Evolutionary conservation across 2,329 filamentous ascomycete genomes (phyloP).

Genomic region (Pseudopyrenochaeta lycopersici): DNA sequence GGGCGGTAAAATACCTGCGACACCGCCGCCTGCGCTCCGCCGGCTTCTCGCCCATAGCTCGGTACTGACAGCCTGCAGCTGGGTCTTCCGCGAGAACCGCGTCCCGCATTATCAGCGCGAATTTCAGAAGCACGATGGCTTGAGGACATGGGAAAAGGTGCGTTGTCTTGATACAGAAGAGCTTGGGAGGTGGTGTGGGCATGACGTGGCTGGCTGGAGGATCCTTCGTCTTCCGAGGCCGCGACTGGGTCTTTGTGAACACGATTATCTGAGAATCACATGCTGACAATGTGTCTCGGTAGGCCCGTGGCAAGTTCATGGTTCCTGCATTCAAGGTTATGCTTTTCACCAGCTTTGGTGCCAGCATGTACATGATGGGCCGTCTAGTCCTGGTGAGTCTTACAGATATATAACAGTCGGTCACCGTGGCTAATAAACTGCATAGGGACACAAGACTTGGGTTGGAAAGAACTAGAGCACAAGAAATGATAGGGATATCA

Average conservation of each 20-base stretch:
- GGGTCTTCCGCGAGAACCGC: slow-evolving; percentile 76
- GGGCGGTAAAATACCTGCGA: slow-evolving; percentile 16
- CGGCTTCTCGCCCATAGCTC: slow-evolving; percentile 20
- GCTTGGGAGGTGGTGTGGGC: slow-evolving; percentile 6
- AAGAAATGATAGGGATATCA: slow-evolving; percentile 8
- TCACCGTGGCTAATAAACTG: slow-evolving; percentile 5
- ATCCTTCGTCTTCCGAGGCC: background rate
- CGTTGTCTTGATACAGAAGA: slow-evolving; percentile 47
- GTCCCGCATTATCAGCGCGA: slow-evolving; percentile 78
- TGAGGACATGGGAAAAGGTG: slow-evolving; percentile 82
- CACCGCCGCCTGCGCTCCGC: slow-evolving; percentile 14
- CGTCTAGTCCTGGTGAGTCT: slow-evolving; percentile 68
- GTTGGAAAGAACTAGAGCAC: slow-evolving; percentile 53
- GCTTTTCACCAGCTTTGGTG: slow-evolving; percentile 69
- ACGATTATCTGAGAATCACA: background rate
- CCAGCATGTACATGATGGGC: slow-evolving; percentile 77
- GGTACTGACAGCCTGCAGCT: slow-evolving; percentile 46
- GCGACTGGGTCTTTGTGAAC: background rate
- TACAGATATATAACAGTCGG: background rate
- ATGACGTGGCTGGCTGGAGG: background rate
- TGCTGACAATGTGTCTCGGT: slow-evolving; percentile 54
- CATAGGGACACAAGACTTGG: slow-evolving; percentile 79
- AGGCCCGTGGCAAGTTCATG: slow-evolving; percentile 70
- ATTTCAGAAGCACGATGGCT: slow-evolving; percentile 77
- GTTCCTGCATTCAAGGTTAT: slow-evolving; percentile 74